Evolutionary conservation across 768 basidiomycete species (phyloP).

Genomic region (Tylopilus cervinicoccineus): DNA sequence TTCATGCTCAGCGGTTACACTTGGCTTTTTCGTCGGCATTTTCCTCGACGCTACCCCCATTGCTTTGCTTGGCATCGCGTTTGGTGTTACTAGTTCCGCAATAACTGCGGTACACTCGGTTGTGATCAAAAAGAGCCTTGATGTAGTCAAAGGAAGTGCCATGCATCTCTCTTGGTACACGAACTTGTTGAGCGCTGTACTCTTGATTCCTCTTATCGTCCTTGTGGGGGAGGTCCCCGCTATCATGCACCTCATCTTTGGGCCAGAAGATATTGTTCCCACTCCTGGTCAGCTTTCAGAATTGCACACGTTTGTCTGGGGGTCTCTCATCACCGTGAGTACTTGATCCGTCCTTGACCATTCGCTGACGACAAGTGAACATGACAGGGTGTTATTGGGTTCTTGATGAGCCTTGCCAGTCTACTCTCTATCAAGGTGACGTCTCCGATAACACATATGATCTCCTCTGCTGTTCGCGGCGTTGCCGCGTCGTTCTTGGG

Average conservation of each 20-base stretch:
- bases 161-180: constrained; percentile 89
- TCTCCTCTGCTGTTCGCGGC: constrained; percentile 92
- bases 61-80: constrained; percentile 62
- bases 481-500: constrained; percentile 87
- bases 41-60: constrained; percentile 68
- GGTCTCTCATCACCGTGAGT: constrained; percentile 74
- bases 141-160: constrained; percentile 78
- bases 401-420: constrained; percentile 92
- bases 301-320: constrained; percentile 68
- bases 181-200: constrained; percentile 72
- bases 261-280: constrained; percentile 34
- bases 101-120: constrained; percentile 90
- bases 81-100: constrained; percentile 81
- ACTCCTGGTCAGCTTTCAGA: constrained; percentile 41
- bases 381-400: constrained; percentile 75
- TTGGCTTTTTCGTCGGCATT: constrained; percentile 89
- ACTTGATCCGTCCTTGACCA: background rate
- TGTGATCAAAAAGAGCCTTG: constrained; percentile 85
- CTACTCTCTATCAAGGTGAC: constrained; percentile 95
- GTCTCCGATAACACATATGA: constrained; percentile 96
- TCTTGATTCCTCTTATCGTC: constrained; percentile 69
- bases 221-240: constrained; percentile 72
- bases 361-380: background rate
- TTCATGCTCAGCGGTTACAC: constrained; percentile 77
- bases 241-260: constrained; percentile 58